Evolutionary conservation across 2,329 filamentous ascomycete genomes (phyloP).

Genomic region (Curvularia verruculosa): DNA sequence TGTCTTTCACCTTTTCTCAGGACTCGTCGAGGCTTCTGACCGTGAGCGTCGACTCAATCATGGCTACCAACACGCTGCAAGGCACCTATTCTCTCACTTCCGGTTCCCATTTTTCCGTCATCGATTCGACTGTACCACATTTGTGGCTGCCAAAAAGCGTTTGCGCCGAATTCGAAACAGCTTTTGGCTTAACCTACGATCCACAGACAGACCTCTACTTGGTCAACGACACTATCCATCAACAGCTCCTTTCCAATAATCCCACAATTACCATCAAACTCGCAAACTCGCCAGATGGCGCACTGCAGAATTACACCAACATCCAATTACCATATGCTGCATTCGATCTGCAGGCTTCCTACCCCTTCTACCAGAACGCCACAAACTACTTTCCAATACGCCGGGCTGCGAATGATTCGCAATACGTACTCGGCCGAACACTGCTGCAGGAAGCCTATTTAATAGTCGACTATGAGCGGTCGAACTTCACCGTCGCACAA

Average conservation of each 20-base stretch:
- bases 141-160: slow-evolving; percentile 51
- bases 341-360: slow-evolving; percentile 55
- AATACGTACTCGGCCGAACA: slow-evolving; percentile 68
- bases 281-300: slow-evolving; percentile 37
- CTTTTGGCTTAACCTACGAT: slow-evolving; percentile 51
- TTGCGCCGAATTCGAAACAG: slow-evolving; percentile 49
- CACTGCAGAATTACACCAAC: slow-evolving; percentile 47
- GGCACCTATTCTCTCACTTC: slow-evolving; percentile 45
- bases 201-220: slow-evolving; percentile 46
- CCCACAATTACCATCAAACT: slow-evolving; percentile 50
- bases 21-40: slow-evolving; percentile 42
- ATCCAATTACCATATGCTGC: slow-evolving; percentile 56
- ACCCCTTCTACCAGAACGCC: slow-evolving; percentile 65
- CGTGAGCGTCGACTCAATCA: slow-evolving; percentile 43
- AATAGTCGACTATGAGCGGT: slow-evolving; percentile 55
- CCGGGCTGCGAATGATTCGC: slow-evolving; percentile 59
- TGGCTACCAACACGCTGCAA: slow-evolving; percentile 38
- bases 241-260: slow-evolving; percentile 35
- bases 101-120: slow-evolving; percentile 41
- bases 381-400: slow-evolving; percentile 72
- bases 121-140: slow-evolving; percentile 52
- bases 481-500: slow-evolving; percentile 55
- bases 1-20: slow-evolving; percentile 43
- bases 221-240: slow-evolving; percentile 48
- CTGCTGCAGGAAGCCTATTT: slow-evolving; percentile 71